These are phyloP conservation scores for Oxytropis ochrocephala DNA, from an alignment of 306 rosid genomes.

Conservation along the genomic window DNA sequence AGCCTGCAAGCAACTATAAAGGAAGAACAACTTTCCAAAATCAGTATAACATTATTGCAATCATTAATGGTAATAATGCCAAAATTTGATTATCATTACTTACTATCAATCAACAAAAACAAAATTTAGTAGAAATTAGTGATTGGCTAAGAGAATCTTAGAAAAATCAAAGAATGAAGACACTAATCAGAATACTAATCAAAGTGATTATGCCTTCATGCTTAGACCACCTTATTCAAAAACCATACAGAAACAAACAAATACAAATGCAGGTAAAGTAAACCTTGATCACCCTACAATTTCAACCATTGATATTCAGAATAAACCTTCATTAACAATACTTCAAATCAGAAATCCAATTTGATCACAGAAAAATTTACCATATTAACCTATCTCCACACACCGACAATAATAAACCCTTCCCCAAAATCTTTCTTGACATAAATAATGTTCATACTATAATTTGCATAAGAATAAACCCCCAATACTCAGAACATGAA, in stretches of 20 bases:
- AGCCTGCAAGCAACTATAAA: background rate
- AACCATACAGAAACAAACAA: too few species aligned
- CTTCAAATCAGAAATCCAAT: background rate
- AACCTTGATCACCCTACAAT: background rate
- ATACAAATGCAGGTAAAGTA: slow-evolving; percentile 3
- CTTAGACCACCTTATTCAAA: too few species aligned
- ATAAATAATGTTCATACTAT: background rate
- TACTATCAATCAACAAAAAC: background rate
- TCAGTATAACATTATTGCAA: background rate
- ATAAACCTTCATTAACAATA: slow-evolving; percentile 8
- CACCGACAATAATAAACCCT: background rate
- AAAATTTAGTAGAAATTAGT: background rate
- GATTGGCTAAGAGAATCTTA: slow-evolving; percentile 1
- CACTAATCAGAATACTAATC: too few species aligned
- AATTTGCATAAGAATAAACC: background rate
- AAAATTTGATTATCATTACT: background rate
- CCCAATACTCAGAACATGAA: background rate
- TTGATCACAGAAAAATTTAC: background rate
- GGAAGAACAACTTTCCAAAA: background rate
- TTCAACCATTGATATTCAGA: background rate
- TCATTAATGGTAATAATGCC: background rate
- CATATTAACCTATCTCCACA: slow-evolving; percentile 1
- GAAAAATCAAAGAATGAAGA: too few species aligned
- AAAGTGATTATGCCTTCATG: too few species aligned
- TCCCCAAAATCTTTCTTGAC: background rate